A percentile compares a stretch with the other conserved stretches of the same genome.
These are phyloP conservation scores for Exophiala phaeomuriformis DNA, from an alignment of 2,329 filamentous ascomycete species.

Conservation along the genomic window DNA sequence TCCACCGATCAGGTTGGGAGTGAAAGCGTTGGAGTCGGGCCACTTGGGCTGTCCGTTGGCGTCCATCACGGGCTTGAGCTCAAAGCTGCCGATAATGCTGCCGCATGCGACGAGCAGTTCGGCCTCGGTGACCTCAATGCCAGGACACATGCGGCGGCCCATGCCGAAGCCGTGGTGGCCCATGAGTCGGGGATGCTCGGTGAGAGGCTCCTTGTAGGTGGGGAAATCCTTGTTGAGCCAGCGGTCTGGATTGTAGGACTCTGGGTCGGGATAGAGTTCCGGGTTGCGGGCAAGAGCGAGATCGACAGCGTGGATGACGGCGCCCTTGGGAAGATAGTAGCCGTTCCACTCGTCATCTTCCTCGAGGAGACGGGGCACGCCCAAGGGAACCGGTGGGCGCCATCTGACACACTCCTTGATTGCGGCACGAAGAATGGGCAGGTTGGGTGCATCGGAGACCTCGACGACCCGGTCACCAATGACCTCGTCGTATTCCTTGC, in stretches of 20 bases:
- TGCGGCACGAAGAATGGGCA: constrained; percentile 36
- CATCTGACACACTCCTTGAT: constrained; percentile 42
- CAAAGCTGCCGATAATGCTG: constrained; percentile 27
- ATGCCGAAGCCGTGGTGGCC: constrained; percentile 29
- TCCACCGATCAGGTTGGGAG: constrained; percentile 27
- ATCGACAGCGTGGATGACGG: constrained; percentile 38
- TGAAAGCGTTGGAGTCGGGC: constrained; percentile 24
- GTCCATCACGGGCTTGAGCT: constrained; percentile 24
- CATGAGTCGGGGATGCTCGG: constrained; percentile 29
- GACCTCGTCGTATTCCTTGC: constrained; percentile 41
- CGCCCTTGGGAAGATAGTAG: constrained; percentile 46
- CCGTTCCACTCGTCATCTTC: constrained; percentile 46
- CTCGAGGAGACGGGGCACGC: constrained; percentile 47
- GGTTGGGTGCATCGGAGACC: constrained; percentile 35
- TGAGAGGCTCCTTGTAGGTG: constrained; percentile 30
- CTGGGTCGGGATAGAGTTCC: constrained; percentile 29
- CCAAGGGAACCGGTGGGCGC: constrained; percentile 44
- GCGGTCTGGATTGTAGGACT: constrained; percentile 28
- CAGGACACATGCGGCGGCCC: constrained; percentile 30
- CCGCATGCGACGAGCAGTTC: constrained; percentile 28
- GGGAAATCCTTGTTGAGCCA: constrained; percentile 30
- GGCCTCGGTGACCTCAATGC: constrained; percentile 27
- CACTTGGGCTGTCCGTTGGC: constrained; percentile 25
- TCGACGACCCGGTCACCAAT: constrained; percentile 40
- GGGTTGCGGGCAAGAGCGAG: constrained; percentile 30